Percentiles rank a stretch among this genome's conserved stretches.
Evolutionary conservation across 306 rosid genomes (phyloP).

Genomic region (Vigna hirtella): DNA sequence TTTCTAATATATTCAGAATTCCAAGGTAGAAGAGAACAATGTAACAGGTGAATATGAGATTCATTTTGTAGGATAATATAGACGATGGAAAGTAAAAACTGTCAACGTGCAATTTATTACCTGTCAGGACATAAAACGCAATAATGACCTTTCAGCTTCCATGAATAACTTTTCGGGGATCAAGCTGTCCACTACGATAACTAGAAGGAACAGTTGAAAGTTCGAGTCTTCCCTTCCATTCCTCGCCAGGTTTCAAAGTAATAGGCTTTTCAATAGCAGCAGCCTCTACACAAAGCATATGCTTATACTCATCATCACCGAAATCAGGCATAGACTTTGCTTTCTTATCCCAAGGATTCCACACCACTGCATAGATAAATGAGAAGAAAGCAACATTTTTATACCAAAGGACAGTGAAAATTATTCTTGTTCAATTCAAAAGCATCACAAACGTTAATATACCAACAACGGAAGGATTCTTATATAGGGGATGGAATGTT

Average conservation of each 20-base stretch:
- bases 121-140: conserved; percentile 64
- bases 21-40: conserved; percentile 7
- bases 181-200: conserved; percentile 86
- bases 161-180: conserved; percentile 70
- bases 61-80: background rate
- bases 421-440: conserved; percentile 16
- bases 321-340: conserved; percentile 83
- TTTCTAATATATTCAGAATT: conserved; percentile 9
- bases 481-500: background rate
- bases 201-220: conserved; percentile 85
- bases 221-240: conserved; percentile 85
- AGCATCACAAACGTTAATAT: background rate
- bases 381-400: background rate
- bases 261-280: conserved; percentile 75
- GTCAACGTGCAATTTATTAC: conserved; percentile 41
- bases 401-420: background rate
- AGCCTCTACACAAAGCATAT: conserved; percentile 82
- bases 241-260: conserved; percentile 85
- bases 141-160: conserved; percentile 56
- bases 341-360: conserved; percentile 97
- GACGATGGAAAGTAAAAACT: background rate
- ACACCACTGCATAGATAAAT: conserved; percentile 63
- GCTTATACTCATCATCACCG: conserved; percentile 85
- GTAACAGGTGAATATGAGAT: background rate
- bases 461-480: conserved; percentile 6